These are phyloP conservation scores for Pichia pseudocactophila DNA, from an alignment of 805 yeast genomes.

Conservation along the genomic window DNA sequence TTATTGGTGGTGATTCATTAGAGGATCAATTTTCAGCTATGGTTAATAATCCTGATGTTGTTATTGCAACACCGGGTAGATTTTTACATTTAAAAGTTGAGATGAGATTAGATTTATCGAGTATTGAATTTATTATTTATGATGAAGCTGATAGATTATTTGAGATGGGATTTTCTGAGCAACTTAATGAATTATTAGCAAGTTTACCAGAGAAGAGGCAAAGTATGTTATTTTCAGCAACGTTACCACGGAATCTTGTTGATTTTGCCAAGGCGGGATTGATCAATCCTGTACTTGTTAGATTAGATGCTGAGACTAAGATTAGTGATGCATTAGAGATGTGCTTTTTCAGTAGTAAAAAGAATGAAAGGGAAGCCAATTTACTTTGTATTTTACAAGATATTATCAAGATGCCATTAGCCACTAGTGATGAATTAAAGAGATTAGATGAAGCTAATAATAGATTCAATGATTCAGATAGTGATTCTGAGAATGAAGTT, in stretches of 20 bases:
- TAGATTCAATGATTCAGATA: slow-evolving; percentile 45
- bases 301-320: slow-evolving; percentile 88
- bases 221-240: slow-evolving; percentile 86
- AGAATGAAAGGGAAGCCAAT: slow-evolving; percentile 84
- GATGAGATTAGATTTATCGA: slow-evolving; percentile 77
- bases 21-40: slow-evolving; percentile 92
- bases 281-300: slow-evolving; percentile 81
- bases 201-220: slow-evolving; percentile 78
- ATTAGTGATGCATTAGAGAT: slow-evolving; percentile 85
- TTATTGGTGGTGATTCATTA: slow-evolving; percentile 97
- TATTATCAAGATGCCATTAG: slow-evolving; percentile 75
- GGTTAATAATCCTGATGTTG: slow-evolving; percentile 90
- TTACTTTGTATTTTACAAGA: slow-evolving; percentile 69
- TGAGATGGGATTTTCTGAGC: slow-evolving; percentile 94
- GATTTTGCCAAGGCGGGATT: slow-evolving; percentile 98
- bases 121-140: slow-evolving; percentile 84
- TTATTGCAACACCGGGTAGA: slow-evolving; percentile 97
- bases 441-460: slow-evolving; percentile 42
- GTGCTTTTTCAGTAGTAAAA: slow-evolving; percentile 76
- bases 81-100: slow-evolving; percentile 92
- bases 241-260: slow-evolving; percentile 83
- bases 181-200: slow-evolving; percentile 79
- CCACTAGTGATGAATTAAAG: slow-evolving; percentile 57
- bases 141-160: slow-evolving; percentile 97
- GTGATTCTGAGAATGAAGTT: slow-evolving; percentile 35